These are phyloP conservation scores for Mercurialis annua DNA, from an alignment of 345 rosid genomes.

Conservation along the genomic window DNA sequence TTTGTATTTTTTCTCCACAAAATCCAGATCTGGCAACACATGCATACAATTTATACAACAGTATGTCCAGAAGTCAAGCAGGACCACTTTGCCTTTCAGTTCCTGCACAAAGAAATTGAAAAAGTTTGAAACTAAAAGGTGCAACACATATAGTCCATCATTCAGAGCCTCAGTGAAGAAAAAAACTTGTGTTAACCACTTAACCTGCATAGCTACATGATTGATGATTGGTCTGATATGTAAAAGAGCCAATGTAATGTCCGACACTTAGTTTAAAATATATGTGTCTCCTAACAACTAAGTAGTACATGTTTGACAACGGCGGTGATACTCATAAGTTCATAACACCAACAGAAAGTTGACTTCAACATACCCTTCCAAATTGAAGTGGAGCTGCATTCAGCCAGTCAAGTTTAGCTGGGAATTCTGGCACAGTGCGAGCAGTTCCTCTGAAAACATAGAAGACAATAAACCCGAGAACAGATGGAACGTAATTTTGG, in stretches of 20 bases:
- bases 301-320: not conserved
- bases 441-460: slow-evolving; percentile 51
- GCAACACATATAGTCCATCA: not conserved
- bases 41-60: slow-evolving; percentile 98
- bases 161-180: not conserved
- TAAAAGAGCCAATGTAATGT: not conserved
- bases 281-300: not conserved
- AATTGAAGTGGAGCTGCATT: slow-evolving; percentile 87
- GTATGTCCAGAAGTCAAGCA: slow-evolving; percentile 97
- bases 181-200: not conserved
- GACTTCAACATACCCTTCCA: slow-evolving; percentile 48
- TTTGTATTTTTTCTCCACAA: slow-evolving; percentile 83
- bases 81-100: slow-evolving; percentile 84
- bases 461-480: slow-evolving; percentile 8
- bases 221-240: not conserved
- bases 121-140: slow-evolving; percentile 10
- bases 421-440: slow-evolving; percentile 76
- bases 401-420: slow-evolving; percentile 83
- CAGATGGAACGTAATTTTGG: slow-evolving; percentile 11
- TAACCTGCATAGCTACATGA: not conserved
- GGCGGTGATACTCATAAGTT: not conserved
- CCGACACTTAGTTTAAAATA: not conserved
- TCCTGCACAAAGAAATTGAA: slow-evolving; percentile 48
- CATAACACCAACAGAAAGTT: slow-evolving; percentile 2
- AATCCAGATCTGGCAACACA: slow-evolving; percentile 82